Percentiles rank a stretch among this genome's conserved stretches.
These are phyloP conservation scores for Zygoascus meyerae DNA, from an alignment of 1,139 yeast species.

Conservation along the genomic window DNA sequence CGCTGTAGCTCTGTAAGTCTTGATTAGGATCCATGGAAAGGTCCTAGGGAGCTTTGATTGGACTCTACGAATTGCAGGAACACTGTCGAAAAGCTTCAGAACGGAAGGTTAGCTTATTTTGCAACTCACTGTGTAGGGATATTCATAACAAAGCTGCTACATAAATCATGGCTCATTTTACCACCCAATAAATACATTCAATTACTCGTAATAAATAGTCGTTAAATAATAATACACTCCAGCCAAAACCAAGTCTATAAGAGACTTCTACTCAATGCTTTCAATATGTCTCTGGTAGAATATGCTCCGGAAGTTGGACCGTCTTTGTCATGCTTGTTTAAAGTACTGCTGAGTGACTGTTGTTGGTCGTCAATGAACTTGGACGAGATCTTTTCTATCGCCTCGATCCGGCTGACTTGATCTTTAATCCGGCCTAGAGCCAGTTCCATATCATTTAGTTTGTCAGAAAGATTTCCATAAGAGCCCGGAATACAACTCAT, in stretches of 20 bases:
- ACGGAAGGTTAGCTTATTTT: too few relatives aligned
- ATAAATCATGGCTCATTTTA: too few relatives aligned
- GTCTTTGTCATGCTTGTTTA: not conserved
- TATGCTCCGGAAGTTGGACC: conserved; percentile 1
- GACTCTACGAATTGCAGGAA: too few relatives aligned
- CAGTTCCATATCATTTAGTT: conserved; percentile 3
- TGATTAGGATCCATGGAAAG: too few relatives aligned
- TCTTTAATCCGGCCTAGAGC: conserved; percentile 12
- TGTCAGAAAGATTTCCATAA: not conserved
- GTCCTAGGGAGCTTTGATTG: too few relatives aligned
- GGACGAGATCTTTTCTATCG: conserved; percentile 15
- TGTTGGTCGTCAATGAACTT: conserved; percentile 14
- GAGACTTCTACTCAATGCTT: conserved; percentile 12
- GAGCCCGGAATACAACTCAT: not conserved
- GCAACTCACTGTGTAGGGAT: too few relatives aligned
- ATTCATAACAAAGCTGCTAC: too few relatives aligned
- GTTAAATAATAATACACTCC: not conserved
- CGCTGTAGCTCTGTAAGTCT: too few relatives aligned
- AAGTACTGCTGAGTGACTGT: conserved; percentile 9
- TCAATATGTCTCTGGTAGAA: conserved; percentile 15
- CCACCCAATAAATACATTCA: too few relatives aligned
- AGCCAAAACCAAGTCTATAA: not conserved
- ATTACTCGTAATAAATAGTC: not conserved
- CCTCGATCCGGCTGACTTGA: conserved; percentile 12
- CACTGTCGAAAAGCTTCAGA: too few relatives aligned